Base-by-base conservation (phyloP, 805 yeast species). In the Metschnikowia shivogae region DNA sequence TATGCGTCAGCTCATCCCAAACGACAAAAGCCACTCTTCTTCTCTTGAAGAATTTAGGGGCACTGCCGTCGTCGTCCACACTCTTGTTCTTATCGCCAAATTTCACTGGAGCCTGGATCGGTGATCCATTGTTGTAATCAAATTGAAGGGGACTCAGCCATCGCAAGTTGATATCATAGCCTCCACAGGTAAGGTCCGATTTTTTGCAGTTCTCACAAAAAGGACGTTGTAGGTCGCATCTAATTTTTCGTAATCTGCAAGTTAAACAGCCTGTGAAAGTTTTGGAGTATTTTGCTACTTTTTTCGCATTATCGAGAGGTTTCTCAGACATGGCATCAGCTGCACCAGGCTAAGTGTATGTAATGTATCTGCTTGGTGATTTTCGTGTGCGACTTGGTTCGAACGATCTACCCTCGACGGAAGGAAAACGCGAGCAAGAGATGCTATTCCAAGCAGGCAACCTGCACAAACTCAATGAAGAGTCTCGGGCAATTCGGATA, bases 191-290 rank as follows among this genome's bases (percentile, higher is more conserved):
- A 24, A 86, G 60, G 0, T 84, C 81, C 0, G 87, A 75, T 56
- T 80, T 82, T 34, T 70, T 69, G 62, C 97, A 89, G 46, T 86
- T 74, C n/a, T 63, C 59, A 63, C 97, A 89, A 11, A 66, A 60
- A 0, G 97, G 97, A 51, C 74, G 76, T 12, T 73, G 68, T 45
- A 85, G 68, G 60, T 88, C 96, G 63, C 97, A 89, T 46, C 86
- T 81, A 39, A 89, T 82, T 62, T 88, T 86, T 36, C 96, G 64
- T 12, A 82, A 69, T 36, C 96, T 73, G 57, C 97, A 89, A 0
- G 96, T 86, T 71, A 87, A 87, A 60, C 97, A 89, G 1, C 96
- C 97, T 0, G 86, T 81, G 58, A 87, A 89, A 0, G 93, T 82
- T 59, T 89, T 89, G 36, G 72, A 61, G 42, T 47, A 47, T 39